Evolutionary conservation across 805 yeast genomes (phyloP), one percentile per base, ranked within the genome.

Genomic region (Yarrowia sp.): DNA sequence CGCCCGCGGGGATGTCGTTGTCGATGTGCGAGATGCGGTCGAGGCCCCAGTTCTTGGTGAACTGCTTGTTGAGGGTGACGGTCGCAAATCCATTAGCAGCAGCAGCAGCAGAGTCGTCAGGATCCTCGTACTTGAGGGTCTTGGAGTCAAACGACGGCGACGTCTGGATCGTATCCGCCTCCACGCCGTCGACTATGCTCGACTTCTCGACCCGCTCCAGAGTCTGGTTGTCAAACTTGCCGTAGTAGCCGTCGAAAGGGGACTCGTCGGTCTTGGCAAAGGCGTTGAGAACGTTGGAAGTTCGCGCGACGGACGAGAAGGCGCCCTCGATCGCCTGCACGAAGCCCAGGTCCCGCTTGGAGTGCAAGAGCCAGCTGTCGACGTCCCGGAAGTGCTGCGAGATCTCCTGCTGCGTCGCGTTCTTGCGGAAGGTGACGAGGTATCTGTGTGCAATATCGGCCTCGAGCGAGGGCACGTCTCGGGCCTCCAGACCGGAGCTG

Each of bases 21-120:
- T 47, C 55, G 7, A 35, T 8, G 56, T 65, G 68, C 27, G 96
- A 88, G 64, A 91, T 83, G 79, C 97, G 84, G 22, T 96, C 88
- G 66, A 91, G 81, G 69, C 97, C 97, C 97, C 97, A 91, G 49
- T 96, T 96, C 25, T 96, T 92, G 66, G 91, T 91, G 67, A 82
- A 21, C 55, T 47, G 55, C 8, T 47, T 47, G 55, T 31, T 47
- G 38, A 47, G 81, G 2, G 22, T 32, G 14, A 35, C 32, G 4
- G 44, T 35, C 2, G 44, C 41, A 18, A 36, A 35, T 5, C 32
- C 42, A 33, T 35, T 51, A 13, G 6, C 14, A 10, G 55, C 36
- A 2, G 53, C 53, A 2, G 25, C 27, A 5, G n/a, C 24, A 2
- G 22, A 25, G 21, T 31, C 55, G 2, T 25, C 22, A 1, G 8